Percentiles rank a stretch among this genome's conserved stretches.
These are phyloP conservation scores for Neoscytalidium dimidiatum DNA, from an alignment of 2,329 filamentous ascomycete species.

Conservation along the genomic window DNA sequence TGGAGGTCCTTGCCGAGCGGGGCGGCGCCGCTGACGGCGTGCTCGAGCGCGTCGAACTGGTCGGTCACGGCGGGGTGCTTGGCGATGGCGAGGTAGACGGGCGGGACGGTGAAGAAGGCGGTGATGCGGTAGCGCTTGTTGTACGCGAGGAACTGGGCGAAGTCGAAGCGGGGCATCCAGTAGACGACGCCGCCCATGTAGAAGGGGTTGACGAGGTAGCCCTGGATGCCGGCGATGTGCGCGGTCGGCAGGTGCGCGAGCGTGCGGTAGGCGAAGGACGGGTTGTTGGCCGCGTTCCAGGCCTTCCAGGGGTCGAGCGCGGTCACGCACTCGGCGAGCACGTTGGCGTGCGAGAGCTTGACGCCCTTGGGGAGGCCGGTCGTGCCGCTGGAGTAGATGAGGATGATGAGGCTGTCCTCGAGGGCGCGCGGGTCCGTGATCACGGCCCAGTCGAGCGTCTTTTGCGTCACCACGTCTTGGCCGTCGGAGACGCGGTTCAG, in stretches of 20 bases:
- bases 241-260: constrained; percentile 50
- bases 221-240: constrained; percentile 52
- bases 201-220: constrained; percentile 49
- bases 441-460: constrained; percentile 53
- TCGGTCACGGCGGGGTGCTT: constrained; percentile 58
- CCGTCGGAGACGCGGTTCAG: constrained; percentile 35
- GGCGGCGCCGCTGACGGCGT: constrained; percentile 57
- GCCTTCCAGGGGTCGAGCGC: constrained; percentile 31
- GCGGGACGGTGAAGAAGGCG: constrained; percentile 61
- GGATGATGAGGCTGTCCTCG: constrained; percentile 35
- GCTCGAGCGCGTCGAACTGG: constrained; percentile 49
- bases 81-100: constrained; percentile 61
- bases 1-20: constrained; percentile 60
- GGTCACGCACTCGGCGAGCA: constrained; percentile 39
- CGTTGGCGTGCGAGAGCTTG: constrained; percentile 47
- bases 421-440: constrained; percentile 55
- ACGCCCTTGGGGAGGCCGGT: constrained; percentile 49
- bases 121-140: constrained; percentile 54
- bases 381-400: constrained; percentile 38
- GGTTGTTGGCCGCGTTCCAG: constrained; percentile 27
- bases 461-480: constrained; percentile 36
- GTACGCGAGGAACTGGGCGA: constrained; percentile 57
- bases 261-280: constrained; percentile 40
- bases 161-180: constrained; percentile 66
- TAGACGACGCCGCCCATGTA: constrained; percentile 48